Evolutionary conservation across 2,329 filamentous ascomycete genomes (phyloP).

Genomic region (Pyrenochaeta sp.): DNA sequence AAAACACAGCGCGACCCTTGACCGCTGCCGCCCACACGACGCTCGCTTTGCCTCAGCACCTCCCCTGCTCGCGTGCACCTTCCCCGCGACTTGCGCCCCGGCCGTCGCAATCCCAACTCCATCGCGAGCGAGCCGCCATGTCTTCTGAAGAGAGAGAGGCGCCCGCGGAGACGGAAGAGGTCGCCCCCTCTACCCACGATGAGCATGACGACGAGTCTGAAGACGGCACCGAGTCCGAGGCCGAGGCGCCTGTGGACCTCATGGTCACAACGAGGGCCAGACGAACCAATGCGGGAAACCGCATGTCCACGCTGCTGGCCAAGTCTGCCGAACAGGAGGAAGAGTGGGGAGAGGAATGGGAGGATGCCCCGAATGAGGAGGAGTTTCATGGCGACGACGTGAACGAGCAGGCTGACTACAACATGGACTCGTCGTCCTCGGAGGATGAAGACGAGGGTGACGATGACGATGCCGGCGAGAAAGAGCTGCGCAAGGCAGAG

Average conservation of each 20-base stretch:
- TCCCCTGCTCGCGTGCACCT: constrained; percentile 33
- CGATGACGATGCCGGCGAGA: constrained; percentile 85
- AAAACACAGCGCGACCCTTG: constrained; percentile 32
- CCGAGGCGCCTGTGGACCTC: constrained; percentile 40
- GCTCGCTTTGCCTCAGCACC: constrained; percentile 29
- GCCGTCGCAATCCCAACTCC: constrained; percentile 2
- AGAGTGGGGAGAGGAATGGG: constrained; percentile 63
- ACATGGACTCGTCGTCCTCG: constrained; percentile 80
- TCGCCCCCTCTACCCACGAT: constrained; percentile 20
- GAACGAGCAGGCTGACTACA: constrained; percentile 72
- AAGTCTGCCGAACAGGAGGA: constrained; percentile 46
- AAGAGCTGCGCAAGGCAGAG: constrained; percentile 80
- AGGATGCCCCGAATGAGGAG: constrained; percentile 68
- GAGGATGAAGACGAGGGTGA: constrained; percentile 76
- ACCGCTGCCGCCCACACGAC: constrained; percentile 20
- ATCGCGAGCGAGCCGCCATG: constrained; percentile 21
- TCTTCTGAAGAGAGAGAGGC: constrained; percentile 20
- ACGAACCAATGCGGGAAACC: constrained; percentile 51
- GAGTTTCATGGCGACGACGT: constrained; percentile 60
- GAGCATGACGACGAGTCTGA: constrained; percentile 24
- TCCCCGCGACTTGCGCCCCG: constrained; percentile 17
- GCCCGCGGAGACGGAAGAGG: constrained; percentile 16
- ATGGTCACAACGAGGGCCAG: constrained; percentile 49
- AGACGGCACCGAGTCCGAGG: constrained; percentile 35
- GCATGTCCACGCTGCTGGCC: constrained; percentile 50